These are phyloP conservation scores for Melanomma pulvis-pyrius DNA, from an alignment of 495 filamentous ascomycete species.

Conservation along the genomic window DNA sequence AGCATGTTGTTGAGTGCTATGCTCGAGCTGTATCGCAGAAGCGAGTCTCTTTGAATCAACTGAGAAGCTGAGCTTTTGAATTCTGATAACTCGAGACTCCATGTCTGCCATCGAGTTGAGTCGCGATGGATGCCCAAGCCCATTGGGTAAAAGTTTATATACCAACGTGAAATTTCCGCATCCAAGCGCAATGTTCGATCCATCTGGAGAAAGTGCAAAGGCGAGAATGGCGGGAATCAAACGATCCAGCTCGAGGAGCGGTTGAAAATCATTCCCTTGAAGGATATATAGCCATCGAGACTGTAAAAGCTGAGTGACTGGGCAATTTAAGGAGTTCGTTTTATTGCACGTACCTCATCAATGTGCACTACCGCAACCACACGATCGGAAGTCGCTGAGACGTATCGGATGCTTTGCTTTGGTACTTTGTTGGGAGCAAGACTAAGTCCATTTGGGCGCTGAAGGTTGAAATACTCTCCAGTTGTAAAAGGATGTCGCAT, in stretches of 20 bases:
- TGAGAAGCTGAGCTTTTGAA: constrained; percentile 18
- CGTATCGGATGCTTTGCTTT: neutral
- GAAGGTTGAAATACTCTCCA: neutral
- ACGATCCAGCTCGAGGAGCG: neutral
- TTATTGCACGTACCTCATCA: neutral
- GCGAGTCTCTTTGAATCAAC: constrained; percentile 1
- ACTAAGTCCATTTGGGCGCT: neutral
- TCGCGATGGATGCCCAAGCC: neutral
- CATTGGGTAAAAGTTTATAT: neutral
- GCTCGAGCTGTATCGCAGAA: constrained; percentile 8
- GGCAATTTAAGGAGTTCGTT: too few relatives aligned
- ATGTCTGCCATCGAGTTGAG: neutral
- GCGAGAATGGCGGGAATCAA: neutral
- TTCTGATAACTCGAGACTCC: neutral
- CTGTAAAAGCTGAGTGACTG: neutral
- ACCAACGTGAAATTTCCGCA: constrained; percentile 4
- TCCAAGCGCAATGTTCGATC: neutral
- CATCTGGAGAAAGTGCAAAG: constrained; percentile 1
- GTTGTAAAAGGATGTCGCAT: neutral
- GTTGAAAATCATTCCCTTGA: neutral
- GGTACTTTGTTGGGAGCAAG: neutral
- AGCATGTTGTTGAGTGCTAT: constrained; percentile 2
- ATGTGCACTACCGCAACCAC: constrained; percentile 4
- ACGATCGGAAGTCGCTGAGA: neutral
- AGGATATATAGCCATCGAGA: constrained; percentile 7